Conservation (phyloP, 2,329 filamentous ascomycete genomes). For the Onygena corvina region DNA sequence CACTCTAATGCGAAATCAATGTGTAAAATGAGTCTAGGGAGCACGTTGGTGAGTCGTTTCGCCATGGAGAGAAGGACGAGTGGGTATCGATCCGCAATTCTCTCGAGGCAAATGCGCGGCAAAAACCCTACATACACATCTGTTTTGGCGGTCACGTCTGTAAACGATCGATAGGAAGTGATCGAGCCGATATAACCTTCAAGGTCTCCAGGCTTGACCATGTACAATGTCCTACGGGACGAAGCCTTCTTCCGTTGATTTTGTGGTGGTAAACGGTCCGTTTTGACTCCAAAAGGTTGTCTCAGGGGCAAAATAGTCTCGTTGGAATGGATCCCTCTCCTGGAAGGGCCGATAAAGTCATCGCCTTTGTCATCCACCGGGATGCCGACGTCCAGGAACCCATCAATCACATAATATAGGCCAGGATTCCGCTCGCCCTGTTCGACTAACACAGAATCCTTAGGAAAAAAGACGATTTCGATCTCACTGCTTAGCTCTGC, state of each 20-base stretch:
- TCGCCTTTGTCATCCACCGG: slow-evolving; percentile 51
- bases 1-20: slow-evolving; percentile 98
- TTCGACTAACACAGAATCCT: slow-evolving; percentile 86
- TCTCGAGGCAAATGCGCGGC: slow-evolving; percentile 70
- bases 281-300: slow-evolving; percentile 26
- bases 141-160: slow-evolving; percentile 92
- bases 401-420: slow-evolving; percentile 93
- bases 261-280: slow-evolving; percentile 18
- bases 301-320: slow-evolving; percentile 38
- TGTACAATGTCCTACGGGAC: slow-evolving; percentile 60
- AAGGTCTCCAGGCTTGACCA: slow-evolving; percentile 88
- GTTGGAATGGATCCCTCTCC: slow-evolving; percentile 20
- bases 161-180: slow-evolving; percentile 89
- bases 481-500: slow-evolving; percentile 83
- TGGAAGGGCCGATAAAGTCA: slow-evolving; percentile 29
- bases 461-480: slow-evolving; percentile 94
- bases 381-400: slow-evolving; percentile 90
- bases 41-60: slow-evolving; percentile 76
- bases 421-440: slow-evolving; percentile 95
- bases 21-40: slow-evolving; percentile 81
- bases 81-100: slow-evolving; percentile 85
- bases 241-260: slow-evolving; percentile 31
- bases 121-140: slow-evolving; percentile 97
- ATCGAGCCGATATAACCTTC: slow-evolving; percentile 91
- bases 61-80: slow-evolving; percentile 91